A percentile compares a stretch with the other conserved stretches of the same genome.
phyloP scores from a whole-genome alignment of 805 yeast species.

The Nakazawaea populi region DNA sequence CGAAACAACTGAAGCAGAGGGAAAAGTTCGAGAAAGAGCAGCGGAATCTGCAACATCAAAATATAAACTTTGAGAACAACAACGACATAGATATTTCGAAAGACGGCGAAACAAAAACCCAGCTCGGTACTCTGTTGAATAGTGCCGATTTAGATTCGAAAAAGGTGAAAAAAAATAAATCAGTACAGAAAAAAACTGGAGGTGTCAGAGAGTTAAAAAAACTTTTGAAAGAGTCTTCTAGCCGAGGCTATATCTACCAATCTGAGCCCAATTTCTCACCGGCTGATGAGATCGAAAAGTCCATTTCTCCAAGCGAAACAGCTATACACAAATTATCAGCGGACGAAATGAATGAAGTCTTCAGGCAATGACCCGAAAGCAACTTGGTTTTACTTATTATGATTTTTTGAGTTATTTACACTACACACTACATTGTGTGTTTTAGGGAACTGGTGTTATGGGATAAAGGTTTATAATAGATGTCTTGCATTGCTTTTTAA shows the following conservation, averaged over 20 bases:
- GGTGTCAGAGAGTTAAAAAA: background rate
- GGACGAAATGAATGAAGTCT: slow-evolving; percentile 17
- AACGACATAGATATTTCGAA: too few species aligned
- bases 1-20: slow-evolving; percentile 9
- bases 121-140: too few species aligned
- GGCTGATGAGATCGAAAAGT: background rate
- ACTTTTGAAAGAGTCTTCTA: slow-evolving; percentile 3
- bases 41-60: background rate
- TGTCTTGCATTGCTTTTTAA: background rate
- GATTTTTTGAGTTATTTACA: background rate
- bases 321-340: background rate
- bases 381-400: background rate
- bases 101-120: too few species aligned
- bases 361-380: background rate
- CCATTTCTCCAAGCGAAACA: background rate
- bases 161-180: background rate
- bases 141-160: background rate
- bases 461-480: background rate
- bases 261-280: too few species aligned
- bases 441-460: too few species aligned
- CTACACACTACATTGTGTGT: too few species aligned
- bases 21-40: slow-evolving; percentile 12
- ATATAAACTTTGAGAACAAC: too few species aligned
- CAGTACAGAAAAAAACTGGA: background rate
- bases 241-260: slow-evolving; percentile 3